Evolutionary conservation across 2,329 filamentous ascomycete species (phyloP).

Genomic region (Samsoniella hepiali): DNA sequence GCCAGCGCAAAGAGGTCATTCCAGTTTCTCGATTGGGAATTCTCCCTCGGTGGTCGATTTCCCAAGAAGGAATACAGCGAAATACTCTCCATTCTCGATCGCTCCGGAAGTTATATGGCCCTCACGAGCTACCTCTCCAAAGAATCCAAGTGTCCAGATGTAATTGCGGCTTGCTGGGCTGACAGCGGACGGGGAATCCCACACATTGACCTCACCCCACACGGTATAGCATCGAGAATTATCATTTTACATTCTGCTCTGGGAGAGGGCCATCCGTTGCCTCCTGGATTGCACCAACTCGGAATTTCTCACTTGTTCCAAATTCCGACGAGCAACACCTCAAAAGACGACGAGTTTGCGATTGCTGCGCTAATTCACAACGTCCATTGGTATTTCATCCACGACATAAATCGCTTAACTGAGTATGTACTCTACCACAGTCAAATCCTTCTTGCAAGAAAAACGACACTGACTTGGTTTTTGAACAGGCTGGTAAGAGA

Average conservation of each 20-base stretch:
- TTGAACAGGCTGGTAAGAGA: constrained; percentile 5
- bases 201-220: constrained; percentile 5
- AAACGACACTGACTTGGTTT: neutral
- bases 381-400: constrained; percentile 15
- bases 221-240: constrained; percentile 9
- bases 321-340: neutral
- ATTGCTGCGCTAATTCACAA: constrained; percentile 13
- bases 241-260: constrained; percentile 15
- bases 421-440: neutral
- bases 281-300: constrained; percentile 9
- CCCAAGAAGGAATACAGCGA: constrained; percentile 12
- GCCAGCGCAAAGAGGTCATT: neutral
- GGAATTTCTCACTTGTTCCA: neutral
- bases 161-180: constrained; percentile 12
- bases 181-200: neutral
- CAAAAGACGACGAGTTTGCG: constrained; percentile 8
- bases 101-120: constrained; percentile 15
- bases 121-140: constrained; percentile 14
- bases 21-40: constrained; percentile 14
- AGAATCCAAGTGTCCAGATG: constrained; percentile 15
- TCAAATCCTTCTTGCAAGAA: too few species aligned
- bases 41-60: constrained; percentile 9
- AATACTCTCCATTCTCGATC: constrained; percentile 9
- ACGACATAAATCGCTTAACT: constrained; percentile 14
- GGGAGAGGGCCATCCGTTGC: constrained; percentile 7